phyloP scores from a whole-genome alignment of 768 basidiomycete species.

The Tricholoma sp. region DNA sequence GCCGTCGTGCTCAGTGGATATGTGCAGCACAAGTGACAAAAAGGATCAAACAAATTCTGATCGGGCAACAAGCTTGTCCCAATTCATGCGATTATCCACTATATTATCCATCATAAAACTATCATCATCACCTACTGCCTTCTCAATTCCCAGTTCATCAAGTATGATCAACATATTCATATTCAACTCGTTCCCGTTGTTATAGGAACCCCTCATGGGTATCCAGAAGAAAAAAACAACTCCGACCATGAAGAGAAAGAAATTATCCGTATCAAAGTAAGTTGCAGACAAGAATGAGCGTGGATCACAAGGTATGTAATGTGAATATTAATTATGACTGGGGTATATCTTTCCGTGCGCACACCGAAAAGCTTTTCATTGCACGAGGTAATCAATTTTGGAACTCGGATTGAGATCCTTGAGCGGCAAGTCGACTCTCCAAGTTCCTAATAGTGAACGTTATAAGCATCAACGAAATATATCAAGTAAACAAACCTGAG shows the following conservation, averaged over 20 bases:
- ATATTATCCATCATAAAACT: not conserved
- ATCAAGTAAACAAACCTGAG: slow-evolving; percentile 50
- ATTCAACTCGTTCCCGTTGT: not conserved
- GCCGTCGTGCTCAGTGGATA: not conserved
- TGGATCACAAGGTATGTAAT: slow-evolving; percentile 2
- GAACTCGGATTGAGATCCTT: slow-evolving; percentile 80
- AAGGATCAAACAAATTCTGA: slow-evolving; percentile 17
- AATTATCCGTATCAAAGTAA: slow-evolving; percentile 28
- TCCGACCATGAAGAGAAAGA: slow-evolving; percentile 26
- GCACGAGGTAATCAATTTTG: slow-evolving; percentile 42
- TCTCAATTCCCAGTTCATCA: not conserved
- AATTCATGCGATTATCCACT: not conserved
- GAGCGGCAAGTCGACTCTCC: slow-evolving; percentile 87
- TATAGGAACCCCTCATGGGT: not conserved
- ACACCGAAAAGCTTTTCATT: slow-evolving; percentile 1
- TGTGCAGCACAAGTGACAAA: slow-evolving; percentile 7
- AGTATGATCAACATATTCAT: not conserved
- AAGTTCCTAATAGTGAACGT: slow-evolving; percentile 52
- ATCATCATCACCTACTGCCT: not conserved
- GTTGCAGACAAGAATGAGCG: slow-evolving; percentile 15
- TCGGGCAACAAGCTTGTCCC: slow-evolving; percentile 10
- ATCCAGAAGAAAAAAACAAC: slow-evolving; percentile 13
- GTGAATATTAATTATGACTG: slow-evolving; percentile 6
- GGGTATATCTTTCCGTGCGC: slow-evolving; percentile 14
- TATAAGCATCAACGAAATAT: slow-evolving; percentile 1